Base-by-base conservation (phyloP, 495 filamentous ascomycete species). In the Penicillium steckii region DNA sequence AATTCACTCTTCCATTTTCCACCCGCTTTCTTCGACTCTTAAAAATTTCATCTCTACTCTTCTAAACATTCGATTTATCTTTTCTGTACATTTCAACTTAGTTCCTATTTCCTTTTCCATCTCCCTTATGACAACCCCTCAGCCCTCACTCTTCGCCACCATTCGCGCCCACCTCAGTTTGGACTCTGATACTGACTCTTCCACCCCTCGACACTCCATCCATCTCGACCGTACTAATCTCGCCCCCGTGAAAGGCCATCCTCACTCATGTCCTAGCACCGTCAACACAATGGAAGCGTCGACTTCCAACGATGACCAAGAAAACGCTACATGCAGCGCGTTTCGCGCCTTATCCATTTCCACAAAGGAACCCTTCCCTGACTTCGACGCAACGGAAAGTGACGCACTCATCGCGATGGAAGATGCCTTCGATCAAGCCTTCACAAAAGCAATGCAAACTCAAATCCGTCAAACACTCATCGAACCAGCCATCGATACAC, bases 301-400 rank as follows among this genome's bases (percentile, higher is more conserved):
- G n/a, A n/a, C n/a, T n/a, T n/a, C n/a, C 27, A 30, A 8, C 8
- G 27, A 30, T 30, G 27, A n/a, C n/a, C n/a, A n/a, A n/a, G n/a
- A n/a, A n/a, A n/a, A 13, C 29, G 5, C n/a, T 13, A 1, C 8
- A 3, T 13, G 29, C 8, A 13, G 29, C 10, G 10, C 29, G n/a
- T 32, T 32, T 13, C 3, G 10, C n/a, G n/a, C n/a, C n/a, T n/a
- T n/a, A n/a, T n/a, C n/a, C n/a, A n/a, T n/a, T n/a, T n/a, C n/a
- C n/a, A n/a, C n/a, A n/a, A n/a, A n/a, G 1, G 69, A 73, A 41
- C 65, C 71, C 0, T 75, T 75, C 40, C 70, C 70, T 1, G 62
- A 62, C 4, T 75, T 67, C 48, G 53, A 65, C 22, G 62, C 66
- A 8, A 53, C 42, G 7, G 37, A 48, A 0, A 37, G 15, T n/a